Evolutionary conservation across 768 basidiomycete genomes (phyloP), one percentile per base, ranked within the genome.

Genomic region (Hydnomerulius pinastri): DNA sequence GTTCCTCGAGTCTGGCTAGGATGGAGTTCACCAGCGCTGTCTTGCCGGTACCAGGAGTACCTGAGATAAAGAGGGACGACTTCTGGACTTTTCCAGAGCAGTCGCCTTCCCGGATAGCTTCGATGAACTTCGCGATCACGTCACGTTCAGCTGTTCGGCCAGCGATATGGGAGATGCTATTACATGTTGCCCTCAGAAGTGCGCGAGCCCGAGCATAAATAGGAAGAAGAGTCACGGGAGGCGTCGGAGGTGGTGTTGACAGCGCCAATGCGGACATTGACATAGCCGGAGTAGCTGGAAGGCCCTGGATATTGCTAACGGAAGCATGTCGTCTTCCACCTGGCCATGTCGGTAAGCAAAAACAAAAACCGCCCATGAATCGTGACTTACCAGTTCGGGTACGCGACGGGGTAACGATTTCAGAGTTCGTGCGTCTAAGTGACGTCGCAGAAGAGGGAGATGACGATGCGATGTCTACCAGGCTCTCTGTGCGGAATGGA

Each of bases 1-100:
- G 71, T 7, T 71, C 58, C 21, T 73, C 67, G 23, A 78, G 55
- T 7, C 71, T 67, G n/a, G 66, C 50, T 18, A 94, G 65, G 24
- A 91, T 71, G 4, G 83, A 73, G 59, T 86, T 85, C 23, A 93
- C 81, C 4, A 96, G 73, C 0, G 91, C 92, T 2, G 91, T 95
- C 73, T 96, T 95, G 17, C 92, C 92, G 3, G 92, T 92, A 1
- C 95, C 96, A 4, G 94, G 93, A 2, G 92, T 83, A 8, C 96
- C 96, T 8, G 94, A 95, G 45, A 98, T 85, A 67, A 95, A 98
- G 50, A 96, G 75, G 36, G 81, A 77, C 9, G 81, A 73, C 23
- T 70, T 62, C 20, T 53, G 46, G 4, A 53, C 51, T 21, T 58
- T 60, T 18, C 37, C 25, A 15, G 46, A 15, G 23, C 27, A 21